These are phyloP conservation scores for Luffa aegyptiaca DNA, from an alignment of 306 rosid genomes.

Conservation along the genomic window DNA sequence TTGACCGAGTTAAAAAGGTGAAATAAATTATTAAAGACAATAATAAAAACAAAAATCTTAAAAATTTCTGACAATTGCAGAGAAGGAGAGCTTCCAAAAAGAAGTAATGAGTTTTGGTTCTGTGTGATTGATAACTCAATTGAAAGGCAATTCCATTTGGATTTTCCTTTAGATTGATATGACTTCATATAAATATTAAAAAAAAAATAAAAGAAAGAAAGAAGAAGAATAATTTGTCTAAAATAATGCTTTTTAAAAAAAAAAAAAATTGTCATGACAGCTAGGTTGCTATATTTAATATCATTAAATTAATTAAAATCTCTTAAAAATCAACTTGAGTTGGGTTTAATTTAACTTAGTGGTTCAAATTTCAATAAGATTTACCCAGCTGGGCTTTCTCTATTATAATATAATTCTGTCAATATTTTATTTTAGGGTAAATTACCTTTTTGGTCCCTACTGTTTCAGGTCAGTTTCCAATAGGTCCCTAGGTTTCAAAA, in stretches of 20 bases:
- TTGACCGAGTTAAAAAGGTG: neutral
- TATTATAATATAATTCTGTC: neutral
- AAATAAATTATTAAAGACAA: neutral
- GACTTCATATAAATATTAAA: neutral
- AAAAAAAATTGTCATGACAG: neutral
- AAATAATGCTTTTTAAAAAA: neutral
- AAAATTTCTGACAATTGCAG: neutral
- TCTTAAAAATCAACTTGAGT: neutral
- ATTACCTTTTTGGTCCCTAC: no score
- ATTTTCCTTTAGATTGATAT: conserved; percentile 1
- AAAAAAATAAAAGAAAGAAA: neutral
- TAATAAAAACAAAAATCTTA: neutral
- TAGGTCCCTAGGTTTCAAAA: no score
- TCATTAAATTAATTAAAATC: neutral
- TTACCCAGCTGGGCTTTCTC: neutral
- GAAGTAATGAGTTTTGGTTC: neutral
- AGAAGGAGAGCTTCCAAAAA: neutral
- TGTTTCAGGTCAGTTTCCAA: no score
- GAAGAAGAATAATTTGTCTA: neutral
- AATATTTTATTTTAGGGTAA: neutral
- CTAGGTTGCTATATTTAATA: neutral
- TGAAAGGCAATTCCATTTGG: neutral
- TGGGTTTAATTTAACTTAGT: neutral
- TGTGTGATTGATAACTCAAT: neutral
- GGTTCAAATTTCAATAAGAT: neutral